Conservation (phyloP, 106 monocot species). For the Acorus calamus region DNA sequence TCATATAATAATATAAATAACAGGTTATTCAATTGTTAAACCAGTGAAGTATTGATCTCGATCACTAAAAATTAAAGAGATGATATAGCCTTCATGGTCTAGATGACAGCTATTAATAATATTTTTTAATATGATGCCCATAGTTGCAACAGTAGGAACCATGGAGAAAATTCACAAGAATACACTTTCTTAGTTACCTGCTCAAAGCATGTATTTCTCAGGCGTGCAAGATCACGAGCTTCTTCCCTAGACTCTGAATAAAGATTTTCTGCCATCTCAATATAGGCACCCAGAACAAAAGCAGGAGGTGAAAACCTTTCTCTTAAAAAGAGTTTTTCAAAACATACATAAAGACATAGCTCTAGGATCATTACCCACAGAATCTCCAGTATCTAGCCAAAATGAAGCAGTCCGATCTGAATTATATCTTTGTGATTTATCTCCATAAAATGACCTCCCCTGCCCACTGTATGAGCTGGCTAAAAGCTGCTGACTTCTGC, state of each 20-base stretch:
- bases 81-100: no score
- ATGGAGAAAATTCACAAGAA: background rate
- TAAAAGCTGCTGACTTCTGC: background rate
- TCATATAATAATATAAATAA: no score
- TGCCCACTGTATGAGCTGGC: slow-evolving; percentile 14
- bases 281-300: background rate
- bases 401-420: slow-evolving; percentile 16
- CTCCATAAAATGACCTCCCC: slow-evolving; percentile 18
- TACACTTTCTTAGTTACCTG: slow-evolving; percentile 18
- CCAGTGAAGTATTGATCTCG: no score
- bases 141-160: no score
- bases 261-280: slow-evolving; percentile 22
- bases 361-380: slow-evolving; percentile 43
- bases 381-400: slow-evolving; percentile 54
- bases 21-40: no score
- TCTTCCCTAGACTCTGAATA: slow-evolving; percentile 41
- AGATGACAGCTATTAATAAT: no score
- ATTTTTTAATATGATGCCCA: no score
- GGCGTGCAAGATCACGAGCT: slow-evolving; percentile 45
- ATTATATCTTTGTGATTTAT: slow-evolving; percentile 23
- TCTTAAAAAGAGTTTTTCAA: background rate
- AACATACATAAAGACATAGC: background rate
- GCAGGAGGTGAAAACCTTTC: background rate
- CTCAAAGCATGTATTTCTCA: slow-evolving; percentile 50
- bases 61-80: no score